phyloP scores from a whole-genome alignment of 169 alveolate genomes.

The Cryptosporidium xiaoi region DNA sequence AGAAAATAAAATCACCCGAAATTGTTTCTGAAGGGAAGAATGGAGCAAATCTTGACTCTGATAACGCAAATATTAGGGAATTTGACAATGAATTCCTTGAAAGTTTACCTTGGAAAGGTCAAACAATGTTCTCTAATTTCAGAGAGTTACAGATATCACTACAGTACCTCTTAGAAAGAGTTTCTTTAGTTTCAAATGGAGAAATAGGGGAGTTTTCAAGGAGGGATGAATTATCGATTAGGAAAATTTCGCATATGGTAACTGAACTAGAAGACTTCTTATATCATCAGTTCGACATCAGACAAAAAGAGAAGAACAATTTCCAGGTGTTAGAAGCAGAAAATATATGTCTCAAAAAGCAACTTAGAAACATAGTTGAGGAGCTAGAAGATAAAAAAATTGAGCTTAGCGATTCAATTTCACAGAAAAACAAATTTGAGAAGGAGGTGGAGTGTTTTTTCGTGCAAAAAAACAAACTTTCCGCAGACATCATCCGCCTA shows the following conservation, averaged over 20 bases:
- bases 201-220: neutral
- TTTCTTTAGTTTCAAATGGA: slow-evolving; percentile 4
- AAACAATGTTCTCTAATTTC: slow-evolving; percentile 70
- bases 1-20: neutral
- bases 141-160: slow-evolving; percentile 65
- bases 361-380: neutral
- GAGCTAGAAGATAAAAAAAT: slow-evolving; percentile 26
- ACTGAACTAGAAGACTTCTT: slow-evolving; percentile 66
- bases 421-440: slow-evolving; percentile 9
- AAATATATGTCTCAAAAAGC: slow-evolving; percentile 30
- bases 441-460: neutral
- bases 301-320: slow-evolving; percentile 15
- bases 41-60: neutral
- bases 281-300: slow-evolving; percentile 25
- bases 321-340: slow-evolving; percentile 19
- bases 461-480: slow-evolving; percentile 15
- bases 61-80: neutral
- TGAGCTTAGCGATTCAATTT: slow-evolving; percentile 39
- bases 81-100: slow-evolving; percentile 23
- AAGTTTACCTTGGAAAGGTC: slow-evolving; percentile 64
- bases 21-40: neutral
- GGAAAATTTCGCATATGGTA: slow-evolving; percentile 69
- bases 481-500: slow-evolving; percentile 10
- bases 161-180: slow-evolving; percentile 44
- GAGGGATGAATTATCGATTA: slow-evolving; percentile 16